A percentile compares a stretch with the other conserved stretches of the same genome.
Conservation (phyloP, 176 grass and related monocot genomes). For the Poa annua region DNA sequence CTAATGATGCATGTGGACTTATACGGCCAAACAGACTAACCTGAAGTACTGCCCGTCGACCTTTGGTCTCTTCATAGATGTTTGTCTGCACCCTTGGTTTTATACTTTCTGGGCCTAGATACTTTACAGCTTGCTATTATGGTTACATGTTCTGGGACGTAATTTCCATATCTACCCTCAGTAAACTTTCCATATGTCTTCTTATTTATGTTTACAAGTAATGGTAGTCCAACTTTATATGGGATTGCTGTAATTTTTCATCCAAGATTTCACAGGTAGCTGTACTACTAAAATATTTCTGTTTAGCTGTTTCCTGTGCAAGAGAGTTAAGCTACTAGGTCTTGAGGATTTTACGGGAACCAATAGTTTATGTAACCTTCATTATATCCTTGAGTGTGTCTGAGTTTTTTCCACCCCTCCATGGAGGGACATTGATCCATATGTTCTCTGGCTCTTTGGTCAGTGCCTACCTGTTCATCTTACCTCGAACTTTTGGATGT, state of each 20-base stretch:
- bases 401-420: background rate
- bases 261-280: constrained; percentile 18
- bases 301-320: background rate
- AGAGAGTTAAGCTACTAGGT: background rate
- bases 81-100: background rate
- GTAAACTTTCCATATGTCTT: background rate
- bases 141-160: background rate
- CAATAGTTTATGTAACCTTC: background rate
- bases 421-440: constrained; percentile 44
- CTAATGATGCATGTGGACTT: background rate
- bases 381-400: background rate
- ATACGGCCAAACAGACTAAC: background rate
- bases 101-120: background rate
- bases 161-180: constrained; percentile 4
- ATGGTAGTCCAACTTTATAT: background rate
- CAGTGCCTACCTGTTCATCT: constrained; percentile 36
- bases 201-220: background rate
- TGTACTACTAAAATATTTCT: background rate
- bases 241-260: background rate
- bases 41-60: background rate
- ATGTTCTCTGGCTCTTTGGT: constrained; percentile 31
- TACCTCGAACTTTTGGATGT: constrained; percentile 41
- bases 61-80: background rate
- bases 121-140: constrained; percentile 8
- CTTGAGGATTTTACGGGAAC: constrained; percentile 3